Percentiles rank a stretch among this genome's conserved stretches.
These are phyloP conservation scores for Coelastrella sp. DNA, from an alignment of 139 green algal species.

Conservation along the genomic window DNA sequence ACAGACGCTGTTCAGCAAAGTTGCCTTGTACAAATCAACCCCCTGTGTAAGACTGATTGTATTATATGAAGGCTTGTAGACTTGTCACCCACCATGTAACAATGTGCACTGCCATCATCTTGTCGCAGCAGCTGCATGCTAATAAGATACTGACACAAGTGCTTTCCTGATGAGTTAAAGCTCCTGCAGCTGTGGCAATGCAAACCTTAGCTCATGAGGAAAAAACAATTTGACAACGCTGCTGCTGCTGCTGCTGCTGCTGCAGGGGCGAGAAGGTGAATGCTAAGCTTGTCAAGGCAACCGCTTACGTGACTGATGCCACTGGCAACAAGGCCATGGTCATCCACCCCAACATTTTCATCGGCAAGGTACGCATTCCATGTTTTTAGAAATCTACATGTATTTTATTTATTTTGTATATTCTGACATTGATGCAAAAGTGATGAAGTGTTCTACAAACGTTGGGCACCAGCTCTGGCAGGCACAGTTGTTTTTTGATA, in stretches of 20 bases:
- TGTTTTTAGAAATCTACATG: not conserved
- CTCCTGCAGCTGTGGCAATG: not conserved
- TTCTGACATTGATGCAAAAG: not conserved
- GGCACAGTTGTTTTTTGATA: not conserved
- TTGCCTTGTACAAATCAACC: too few relatives aligned
- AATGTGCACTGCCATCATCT: not conserved
- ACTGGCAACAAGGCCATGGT: not conserved
- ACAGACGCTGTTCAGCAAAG: too few relatives aligned
- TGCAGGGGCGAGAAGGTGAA: not conserved
- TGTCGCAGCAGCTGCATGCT: not conserved
- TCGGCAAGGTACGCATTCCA: not conserved
- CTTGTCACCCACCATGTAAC: not conserved
- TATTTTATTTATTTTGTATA: not conserved
- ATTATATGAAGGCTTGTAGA: not conserved
- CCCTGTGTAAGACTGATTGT: too few relatives aligned
- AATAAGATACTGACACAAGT: not conserved
- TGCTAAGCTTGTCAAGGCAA: not conserved
- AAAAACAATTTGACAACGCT: not conserved
- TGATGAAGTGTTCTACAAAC: not conserved
- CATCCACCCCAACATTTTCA: not conserved
- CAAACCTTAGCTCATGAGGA: not conserved
- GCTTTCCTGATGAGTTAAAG: not conserved
- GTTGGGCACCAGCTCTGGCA: not conserved
- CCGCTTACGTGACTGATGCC: not conserved
- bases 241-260: slow-evolving; percentile 10